Evolutionary conservation across 2,329 filamentous ascomycete species (phyloP), one percentile per base, ranked within the genome.

Genomic region (Polychaeton citri): DNA sequence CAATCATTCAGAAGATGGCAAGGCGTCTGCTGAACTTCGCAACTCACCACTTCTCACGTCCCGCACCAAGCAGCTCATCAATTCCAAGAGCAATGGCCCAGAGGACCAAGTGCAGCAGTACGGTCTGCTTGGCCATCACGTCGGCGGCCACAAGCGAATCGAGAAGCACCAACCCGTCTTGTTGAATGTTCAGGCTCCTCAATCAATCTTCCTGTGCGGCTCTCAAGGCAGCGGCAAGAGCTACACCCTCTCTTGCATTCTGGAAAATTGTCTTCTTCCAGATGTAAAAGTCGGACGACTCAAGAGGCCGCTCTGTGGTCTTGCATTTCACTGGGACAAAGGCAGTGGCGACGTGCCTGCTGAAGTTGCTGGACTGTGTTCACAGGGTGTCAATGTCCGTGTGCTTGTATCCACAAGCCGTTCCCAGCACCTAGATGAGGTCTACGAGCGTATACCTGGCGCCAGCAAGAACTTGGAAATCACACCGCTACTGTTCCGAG

Each of bases 211-310:
- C 48, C 71, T 79, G 15, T 79, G 75, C 40, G 75, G 75, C 1
- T 69, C 69, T 1, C 74, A 79, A 45, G 75, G 74, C 0, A 70
- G 66, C 30, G 75, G 75, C 0, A 79, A 79, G 46, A 72, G 66
- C 15, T 71, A 79, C 38, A 76, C 73, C 0, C 57, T 76, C 2
- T 68, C 71, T 0, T 74, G 68, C 44, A 57, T 79, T 33, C 57
- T 78, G 0, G 72, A 80, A 47, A 75, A 72, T 42, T 76, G 68
- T 21, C 55, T 80, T 0, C 54, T 74, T 1, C 45, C 52, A 0
- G 68, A 50, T 5, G 35, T 61, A 0, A 45, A 52, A 2, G 48
- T 67, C 2, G 68, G 66, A 1, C 53, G 51, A 2, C 50, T 76
- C 1, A 61, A 63, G 0, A 58, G 58, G 0, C 74, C 74, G 0